These are phyloP conservation scores for Fagopyrum tataricum DNA, from an alignment of 148 eudicot species.

Conservation along the genomic window DNA sequence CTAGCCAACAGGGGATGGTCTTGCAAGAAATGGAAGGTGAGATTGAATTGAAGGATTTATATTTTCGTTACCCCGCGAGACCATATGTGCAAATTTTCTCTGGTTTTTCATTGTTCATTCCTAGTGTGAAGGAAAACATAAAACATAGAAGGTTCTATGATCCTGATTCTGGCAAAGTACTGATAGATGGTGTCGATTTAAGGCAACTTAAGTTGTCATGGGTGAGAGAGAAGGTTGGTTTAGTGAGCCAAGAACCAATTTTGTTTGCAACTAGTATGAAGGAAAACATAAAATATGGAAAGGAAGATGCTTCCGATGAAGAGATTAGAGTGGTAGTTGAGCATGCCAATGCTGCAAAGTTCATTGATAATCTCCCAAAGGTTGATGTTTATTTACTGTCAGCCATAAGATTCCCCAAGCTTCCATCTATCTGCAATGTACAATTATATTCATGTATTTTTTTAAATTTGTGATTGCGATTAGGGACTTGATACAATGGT, in stretches of 20 bases:
- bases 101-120: conserved; percentile 51
- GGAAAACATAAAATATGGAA: conserved; percentile 69
- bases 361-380: conserved; percentile 69
- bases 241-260: conserved; percentile 84
- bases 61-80: conserved; percentile 74
- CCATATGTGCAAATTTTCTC: conserved; percentile 67
- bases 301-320: conserved; percentile 46
- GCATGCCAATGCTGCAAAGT: conserved; percentile 77
- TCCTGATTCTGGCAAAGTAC: conserved; percentile 64
- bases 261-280: conserved; percentile 50
- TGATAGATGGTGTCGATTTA: conserved; percentile 62
- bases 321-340: conserved; percentile 62
- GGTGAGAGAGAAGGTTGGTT: conserved; percentile 69
- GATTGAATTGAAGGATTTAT: conserved; percentile 57
- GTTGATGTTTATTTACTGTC: conserved; percentile 8
- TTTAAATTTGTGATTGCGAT: background rate
- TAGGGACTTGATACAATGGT: conserved; percentile 86
- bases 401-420: background rate
- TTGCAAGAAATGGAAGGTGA: conserved; percentile 57
- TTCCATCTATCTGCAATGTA: background rate
- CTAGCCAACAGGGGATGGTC: conserved; percentile 40
- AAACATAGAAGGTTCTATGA: conserved; percentile 81
- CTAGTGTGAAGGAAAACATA: too few species aligned
- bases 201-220: conserved; percentile 47
- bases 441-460: background rate